phyloP scores from a whole-genome alignment of 495 filamentous ascomycete genomes.

The Cercophora newfieldiana region DNA sequence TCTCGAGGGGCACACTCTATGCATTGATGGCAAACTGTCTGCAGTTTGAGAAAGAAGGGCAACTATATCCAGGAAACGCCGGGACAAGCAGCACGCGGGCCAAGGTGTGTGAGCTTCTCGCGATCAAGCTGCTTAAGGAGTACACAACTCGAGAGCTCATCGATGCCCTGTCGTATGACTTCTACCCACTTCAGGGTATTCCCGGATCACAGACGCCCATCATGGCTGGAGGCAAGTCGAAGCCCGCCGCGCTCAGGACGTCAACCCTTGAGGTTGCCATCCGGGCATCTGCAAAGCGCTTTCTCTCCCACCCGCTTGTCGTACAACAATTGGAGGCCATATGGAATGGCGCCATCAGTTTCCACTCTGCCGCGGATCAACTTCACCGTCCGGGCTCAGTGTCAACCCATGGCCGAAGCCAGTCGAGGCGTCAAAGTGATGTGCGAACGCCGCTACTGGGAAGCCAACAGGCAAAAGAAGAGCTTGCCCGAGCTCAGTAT shows the following conservation, averaged over 20 bases:
- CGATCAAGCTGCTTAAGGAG: slow-evolving; percentile 85
- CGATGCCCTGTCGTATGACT: slow-evolving; percentile 91
- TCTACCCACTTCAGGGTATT: slow-evolving; percentile 81
- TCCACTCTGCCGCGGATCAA: slow-evolving; percentile 81
- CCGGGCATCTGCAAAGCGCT: slow-evolving; percentile 82
- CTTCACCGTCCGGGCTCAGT: slow-evolving; percentile 59
- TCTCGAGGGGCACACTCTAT: slow-evolving; percentile 83
- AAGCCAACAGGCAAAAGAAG: slow-evolving; percentile 41
- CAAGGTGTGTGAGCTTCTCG: slow-evolving; percentile 86
- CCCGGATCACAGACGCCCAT: slow-evolving; percentile 51
- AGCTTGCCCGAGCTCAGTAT: slow-evolving; percentile 31
- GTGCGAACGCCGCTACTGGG: slow-evolving; percentile 46
- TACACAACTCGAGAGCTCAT: slow-evolving; percentile 84
- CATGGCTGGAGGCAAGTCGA: slow-evolving; percentile 34
- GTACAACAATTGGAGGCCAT: slow-evolving; percentile 93
- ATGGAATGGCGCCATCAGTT: slow-evolving; percentile 91
- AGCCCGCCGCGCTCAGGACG: slow-evolving; percentile 64
- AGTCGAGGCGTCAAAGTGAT: slow-evolving; percentile 36
- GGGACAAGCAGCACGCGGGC: slow-evolving; percentile 80
- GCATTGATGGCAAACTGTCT: slow-evolving; percentile 89
- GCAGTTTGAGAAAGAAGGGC: slow-evolving; percentile 86
- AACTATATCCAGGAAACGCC: slow-evolving; percentile 75
- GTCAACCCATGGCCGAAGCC: slow-evolving; percentile 20
- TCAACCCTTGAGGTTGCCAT: slow-evolving; percentile 92
- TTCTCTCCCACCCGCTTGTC: slow-evolving; percentile 84